These are phyloP conservation scores for Populus ilicifolia DNA, from an alignment of 345 rosid species.

Conservation along the genomic window DNA sequence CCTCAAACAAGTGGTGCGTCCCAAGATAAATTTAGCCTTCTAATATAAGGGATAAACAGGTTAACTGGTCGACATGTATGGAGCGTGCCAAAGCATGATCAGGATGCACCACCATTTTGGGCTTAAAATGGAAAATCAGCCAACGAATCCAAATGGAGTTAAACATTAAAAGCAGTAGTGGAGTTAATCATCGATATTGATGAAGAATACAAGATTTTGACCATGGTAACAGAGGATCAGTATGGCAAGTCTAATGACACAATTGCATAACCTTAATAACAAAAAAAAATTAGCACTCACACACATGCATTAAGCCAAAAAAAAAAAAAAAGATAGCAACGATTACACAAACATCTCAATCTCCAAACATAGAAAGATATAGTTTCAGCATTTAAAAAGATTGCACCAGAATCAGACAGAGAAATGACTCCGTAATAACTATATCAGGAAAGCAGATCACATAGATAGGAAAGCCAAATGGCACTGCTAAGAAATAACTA, in stretches of 20 bases:
- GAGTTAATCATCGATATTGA: neutral
- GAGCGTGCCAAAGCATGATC: neutral
- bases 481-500: neutral
- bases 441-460: neutral
- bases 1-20: neutral
- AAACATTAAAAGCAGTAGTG: neutral
- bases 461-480: neutral
- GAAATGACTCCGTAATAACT: neutral
- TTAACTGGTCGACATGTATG: neutral
- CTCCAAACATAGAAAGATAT: neutral
- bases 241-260: neutral
- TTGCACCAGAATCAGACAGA: neutral
- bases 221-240: neutral
- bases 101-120: neutral
- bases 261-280: neutral
- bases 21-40: neutral
- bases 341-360: neutral
- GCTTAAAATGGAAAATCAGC: neutral
- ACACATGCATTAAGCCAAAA: neutral
- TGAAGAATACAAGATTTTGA: neutral
- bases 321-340: neutral
- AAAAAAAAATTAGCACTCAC: neutral
- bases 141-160: neutral
- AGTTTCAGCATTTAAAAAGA: neutral
- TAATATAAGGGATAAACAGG: neutral